Evolutionary conservation across 1,139 yeast genomes (phyloP), one percentile per base, ranked within the genome.

Genomic region (Kodamaea sp.): DNA sequence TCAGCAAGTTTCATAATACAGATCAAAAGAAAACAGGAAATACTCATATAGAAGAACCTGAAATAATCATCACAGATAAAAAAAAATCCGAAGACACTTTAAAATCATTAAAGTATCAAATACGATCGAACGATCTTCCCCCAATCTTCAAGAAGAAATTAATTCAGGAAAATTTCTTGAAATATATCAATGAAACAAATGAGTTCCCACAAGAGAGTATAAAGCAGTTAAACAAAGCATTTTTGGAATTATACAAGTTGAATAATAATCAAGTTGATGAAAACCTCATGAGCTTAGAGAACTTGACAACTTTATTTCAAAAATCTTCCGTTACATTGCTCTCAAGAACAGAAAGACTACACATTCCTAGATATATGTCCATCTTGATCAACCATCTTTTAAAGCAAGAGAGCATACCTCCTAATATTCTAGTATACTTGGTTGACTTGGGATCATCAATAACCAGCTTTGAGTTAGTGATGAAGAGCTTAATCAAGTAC

Each of bases 321-420:
- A 53, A 46, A 31, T 46, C 63, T 0, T 49, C 59, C 1, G 31
- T 39, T 7, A 39, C 48, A 24, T 40, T 50, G 9, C 41, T 46
- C 6, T 32, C 35, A 4, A 26, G 42, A 4, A 37, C 35, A n/a
- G 40, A 42, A 12, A 23, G 29, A 34, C 31, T 25, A 20, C 42
- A 32, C 32, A 34, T 61, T 9, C 72, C 73, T 1, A 55, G 54
- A 37, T 67, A 50, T 46, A 45, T 67, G 47, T 52, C 62, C 1
- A 35, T 55, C 2, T 38, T 67, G 26, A 56, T 65, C 2, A 53
- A 45, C 23, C 40, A 48, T 29, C 52, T 60, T 24, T 39, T 58
- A 15, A 39, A 42, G 9, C 46, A 48, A 15, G 44, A 43, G 10
- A 39, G 38, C 1, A 40, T 59, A 6, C 55, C 66, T 1, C 43